Evolutionary conservation across 2,329 filamentous ascomycete species (phyloP), one percentile per base, ranked within the genome.

Genomic region (Claviceps maximensis): DNA sequence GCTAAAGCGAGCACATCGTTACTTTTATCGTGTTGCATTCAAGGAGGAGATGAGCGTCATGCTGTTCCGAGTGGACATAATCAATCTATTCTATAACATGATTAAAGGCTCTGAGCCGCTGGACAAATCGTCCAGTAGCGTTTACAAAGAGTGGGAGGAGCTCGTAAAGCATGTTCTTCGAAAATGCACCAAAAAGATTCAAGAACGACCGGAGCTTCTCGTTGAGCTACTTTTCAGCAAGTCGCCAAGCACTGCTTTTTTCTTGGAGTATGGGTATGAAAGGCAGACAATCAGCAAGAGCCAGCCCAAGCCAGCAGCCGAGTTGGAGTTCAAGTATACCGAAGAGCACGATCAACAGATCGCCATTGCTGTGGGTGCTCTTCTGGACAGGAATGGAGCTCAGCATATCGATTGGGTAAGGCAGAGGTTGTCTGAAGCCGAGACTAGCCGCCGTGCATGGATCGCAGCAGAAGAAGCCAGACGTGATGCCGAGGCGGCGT

Each of bases 161-260:
- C 75, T 98, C 38, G 79, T 88, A 4, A 86, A 84, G 65, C 90
- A 96, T 61, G 77, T 97, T 41, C 78, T 96, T 58, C 83, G 84
- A 59, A 85, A 84, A 62, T 85, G 91, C 58, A 77, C 88, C 52
- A 89, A 86, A 63, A 95, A 93, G 69, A 77, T 97, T 1, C 80
- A 93, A 56, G 83, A 95, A 59, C 80, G 89, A 45, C 89, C 89
- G 0, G 87, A 91, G 57, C 74, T 96, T 42, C 78, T 95, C 49
- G 84, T 94, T 1, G 93, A 98, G 69, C 81, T 98, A 76, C 75
- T 98, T 15, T 98, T 98, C 68, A 95, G 87, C 67, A 98, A 98
- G 68, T 86, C 89, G 54, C 84, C 83, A 50, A 79, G 80, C 47
- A 95, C 88, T 0, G 78, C 89, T 1, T 88, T 87, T 68, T 97